Percentiles rank a stretch among this genome's conserved stretches.
Evolutionary conservation across 441 rosid genomes (phyloP).

Genomic region (Erysimum pusillum): DNA sequence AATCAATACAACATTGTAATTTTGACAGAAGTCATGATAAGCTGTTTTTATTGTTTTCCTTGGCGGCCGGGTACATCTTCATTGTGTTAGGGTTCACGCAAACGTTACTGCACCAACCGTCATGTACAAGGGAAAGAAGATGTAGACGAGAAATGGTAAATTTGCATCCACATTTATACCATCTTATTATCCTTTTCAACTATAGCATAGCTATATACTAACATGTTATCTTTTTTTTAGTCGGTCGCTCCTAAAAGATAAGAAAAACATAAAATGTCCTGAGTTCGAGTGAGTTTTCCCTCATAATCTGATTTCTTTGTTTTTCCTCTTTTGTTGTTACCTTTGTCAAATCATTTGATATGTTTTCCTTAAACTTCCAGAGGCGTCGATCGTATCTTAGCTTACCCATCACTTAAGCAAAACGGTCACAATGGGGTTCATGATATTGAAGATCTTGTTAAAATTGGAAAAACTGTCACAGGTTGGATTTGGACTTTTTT

Average conservation of each 20-base stretch:
- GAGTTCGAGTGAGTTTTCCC: constrained; percentile 80
- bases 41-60: neutral
- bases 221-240: constrained; percentile 53
- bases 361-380: constrained; percentile 53
- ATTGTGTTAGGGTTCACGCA: constrained; percentile 80
- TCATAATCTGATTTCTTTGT: constrained; percentile 26
- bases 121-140: constrained; percentile 71
- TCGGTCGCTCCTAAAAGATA: constrained; percentile 75
- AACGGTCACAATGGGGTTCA: constrained; percentile 95
- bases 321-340: constrained; percentile 32
- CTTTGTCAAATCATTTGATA: constrained; percentile 18
- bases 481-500: constrained; percentile 54
- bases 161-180: constrained; percentile 26
- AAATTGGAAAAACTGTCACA: constrained; percentile 88
- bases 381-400: constrained; percentile 72
- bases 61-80: constrained; percentile 1
- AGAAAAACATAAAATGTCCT: constrained; percentile 63
- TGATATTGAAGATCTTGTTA: constrained; percentile 98
- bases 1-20: neutral
- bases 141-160: constrained; percentile 95
- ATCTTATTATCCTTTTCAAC: constrained; percentile 14
- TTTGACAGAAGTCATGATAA: neutral
- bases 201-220: constrained; percentile 38
- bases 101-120: constrained; percentile 89
- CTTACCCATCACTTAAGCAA: constrained; percentile 81